These are phyloP conservation scores for Phytophthora vignae DNA, from an alignment of 352 stramenopile species.

Conservation along the genomic window DNA sequence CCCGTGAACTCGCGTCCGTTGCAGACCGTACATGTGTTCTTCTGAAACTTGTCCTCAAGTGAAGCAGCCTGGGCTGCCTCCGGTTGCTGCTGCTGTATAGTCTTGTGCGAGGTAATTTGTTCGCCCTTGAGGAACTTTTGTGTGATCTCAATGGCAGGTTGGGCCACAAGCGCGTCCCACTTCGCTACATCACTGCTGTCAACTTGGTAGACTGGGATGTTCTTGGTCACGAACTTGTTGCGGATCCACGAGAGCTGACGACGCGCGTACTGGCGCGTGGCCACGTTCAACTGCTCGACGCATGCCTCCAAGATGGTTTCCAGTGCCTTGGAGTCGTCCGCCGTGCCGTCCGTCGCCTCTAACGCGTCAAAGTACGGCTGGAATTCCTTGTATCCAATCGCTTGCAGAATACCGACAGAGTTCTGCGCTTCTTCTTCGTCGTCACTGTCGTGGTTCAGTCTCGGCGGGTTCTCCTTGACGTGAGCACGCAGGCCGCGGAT, in stretches of 20 bases:
- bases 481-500: slow-evolving; percentile 63
- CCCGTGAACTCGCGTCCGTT: slow-evolving; percentile 72
- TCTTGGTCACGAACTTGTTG: slow-evolving; percentile 86
- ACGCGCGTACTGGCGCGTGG: slow-evolving; percentile 87
- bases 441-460: slow-evolving; percentile 23
- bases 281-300: slow-evolving; percentile 81
- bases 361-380: slow-evolving; percentile 80
- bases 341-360: slow-evolving; percentile 38
- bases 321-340: slow-evolving; percentile 35
- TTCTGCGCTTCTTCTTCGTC: slow-evolving; percentile 46
- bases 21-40: slow-evolving; percentile 70
- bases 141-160: slow-evolving; percentile 73
- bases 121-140: slow-evolving; percentile 54
- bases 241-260: slow-evolving; percentile 90
- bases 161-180: slow-evolving; percentile 65
- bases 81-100: slow-evolving; percentile 59
- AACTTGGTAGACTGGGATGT: slow-evolving; percentile 87
- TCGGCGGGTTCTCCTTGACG: slow-evolving; percentile 59
- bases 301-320: slow-evolving; percentile 62
- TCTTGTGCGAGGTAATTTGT: slow-evolving; percentile 41
- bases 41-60: slow-evolving; percentile 66
- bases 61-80: slow-evolving; percentile 48
- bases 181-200: slow-evolving; percentile 79
- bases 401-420: slow-evolving; percentile 83
- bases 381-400: slow-evolving; percentile 94